Evolutionary conservation across 2,329 filamentous ascomycete genomes (phyloP), one percentile per base, ranked within the genome.

Genomic region (Calonectria ilicicola): DNA sequence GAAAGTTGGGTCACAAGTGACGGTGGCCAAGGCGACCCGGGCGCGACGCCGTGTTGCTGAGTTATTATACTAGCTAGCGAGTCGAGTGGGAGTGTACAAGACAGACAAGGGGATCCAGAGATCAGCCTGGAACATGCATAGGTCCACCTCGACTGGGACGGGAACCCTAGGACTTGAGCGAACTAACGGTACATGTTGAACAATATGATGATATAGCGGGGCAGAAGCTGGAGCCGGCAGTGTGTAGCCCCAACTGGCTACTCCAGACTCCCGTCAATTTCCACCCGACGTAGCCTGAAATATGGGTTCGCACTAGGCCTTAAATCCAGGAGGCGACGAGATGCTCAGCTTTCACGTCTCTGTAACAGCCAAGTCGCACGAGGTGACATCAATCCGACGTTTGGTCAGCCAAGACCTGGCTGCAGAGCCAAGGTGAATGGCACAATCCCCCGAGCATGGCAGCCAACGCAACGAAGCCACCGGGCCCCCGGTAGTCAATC

Each of bases 91-190:
- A 35, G 29, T 32, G 32, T 35, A 35, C 32, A 35, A 32, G 21
- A 19, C 32, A 46, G 14, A n/a, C 58, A 32, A 63, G 40, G 23
- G 19, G 49, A 29, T 17, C 44, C 26, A 53, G 27, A n/a, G 58
- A 63, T 63, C 58, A 42, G 58, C 38, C 58, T 63, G 38, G 58
- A 63, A 63, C 26, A 63, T 63, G 58, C 32, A 42, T 23, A 63
- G 58, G 42, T 63, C 58, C 58, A 63, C 58, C 40, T 21, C n/a
- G 35, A 32, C 19, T 23, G 53, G 53, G 53, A 58, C 53, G 53
- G 29, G 58, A 62, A 27, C 58, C 58, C 38, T 29, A 23, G 26
- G 26, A 62, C 58, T 53, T 32, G 3, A 2, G 49, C 32, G 3
- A 32, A 32, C 44, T 47, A 47, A 47, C 44, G 44, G 44, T 47